phyloP scores from a whole-genome alignment of 2,329 filamentous ascomycete species.

The Fusarium nurragi region DNA sequence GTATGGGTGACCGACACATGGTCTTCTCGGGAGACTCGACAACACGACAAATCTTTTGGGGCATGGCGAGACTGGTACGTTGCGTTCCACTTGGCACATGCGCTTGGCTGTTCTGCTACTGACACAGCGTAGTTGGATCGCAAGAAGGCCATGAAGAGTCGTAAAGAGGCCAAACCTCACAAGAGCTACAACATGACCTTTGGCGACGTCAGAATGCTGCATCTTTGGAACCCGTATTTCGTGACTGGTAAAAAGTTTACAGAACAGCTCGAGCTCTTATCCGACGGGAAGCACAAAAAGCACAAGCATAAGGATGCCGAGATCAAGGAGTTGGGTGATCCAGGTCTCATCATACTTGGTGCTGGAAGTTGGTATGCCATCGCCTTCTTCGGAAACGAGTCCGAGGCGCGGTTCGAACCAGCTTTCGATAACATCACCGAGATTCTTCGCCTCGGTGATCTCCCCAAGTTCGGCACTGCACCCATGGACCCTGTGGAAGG shows the following conservation, averaged over 20 bases:
- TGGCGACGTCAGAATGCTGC: conserved; percentile 60
- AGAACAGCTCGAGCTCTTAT: conserved; percentile 38
- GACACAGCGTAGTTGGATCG: conserved; percentile 36
- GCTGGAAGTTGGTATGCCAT: conserved; percentile 42
- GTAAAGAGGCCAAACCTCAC: conserved; percentile 19
- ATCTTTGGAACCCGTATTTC: conserved; percentile 71
- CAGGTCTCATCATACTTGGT: conserved; percentile 42
- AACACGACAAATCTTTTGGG: conserved; percentile 69
- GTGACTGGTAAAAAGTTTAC: conserved; percentile 51
- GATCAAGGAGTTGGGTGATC: conserved; percentile 12
- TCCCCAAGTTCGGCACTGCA: conserved; percentile 31
- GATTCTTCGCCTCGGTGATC: conserved; percentile 30
- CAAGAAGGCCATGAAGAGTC: conserved; percentile 25
- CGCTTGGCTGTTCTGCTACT: background rate
- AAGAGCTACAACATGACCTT: conserved; percentile 50
- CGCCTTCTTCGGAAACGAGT: conserved; percentile 9
- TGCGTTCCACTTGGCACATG: background rate
- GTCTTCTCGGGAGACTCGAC: conserved; percentile 70
- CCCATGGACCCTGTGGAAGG: conserved; percentile 42
- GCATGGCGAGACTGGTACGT: conserved; percentile 48
- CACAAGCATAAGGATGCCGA: background rate
- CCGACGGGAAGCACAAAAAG: conserved; percentile 28
- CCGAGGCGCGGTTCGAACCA: conserved; percentile 23
- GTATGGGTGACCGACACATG: conserved; percentile 61
- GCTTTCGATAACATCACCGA: conserved; percentile 42